These are phyloP conservation scores for Ruellia speciosa DNA, from an alignment of 305 asterid genomes.

Conservation along the genomic window DNA sequence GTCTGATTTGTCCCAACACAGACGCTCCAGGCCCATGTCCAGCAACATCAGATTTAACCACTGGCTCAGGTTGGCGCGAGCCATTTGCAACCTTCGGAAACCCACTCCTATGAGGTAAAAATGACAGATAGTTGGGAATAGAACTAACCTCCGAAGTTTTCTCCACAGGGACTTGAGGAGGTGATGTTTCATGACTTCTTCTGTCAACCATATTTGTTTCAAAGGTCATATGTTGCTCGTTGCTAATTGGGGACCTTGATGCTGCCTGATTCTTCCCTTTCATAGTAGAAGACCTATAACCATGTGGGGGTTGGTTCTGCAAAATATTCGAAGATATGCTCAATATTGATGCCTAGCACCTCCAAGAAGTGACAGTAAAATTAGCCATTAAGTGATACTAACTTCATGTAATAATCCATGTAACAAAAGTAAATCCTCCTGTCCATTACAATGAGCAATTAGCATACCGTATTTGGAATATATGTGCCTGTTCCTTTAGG, in stretches of 20 bases:
- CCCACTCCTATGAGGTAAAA: constrained; percentile 37
- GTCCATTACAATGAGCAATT: constrained; percentile 15
- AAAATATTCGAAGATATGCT: constrained; percentile 12
- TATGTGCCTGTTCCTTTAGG: constrained; percentile 79
- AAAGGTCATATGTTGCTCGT: no score
- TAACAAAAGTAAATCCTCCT: constrained; percentile 1
- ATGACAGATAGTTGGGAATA: constrained; percentile 18
- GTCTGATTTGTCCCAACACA: constrained; percentile 28
- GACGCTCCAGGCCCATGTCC: constrained; percentile 25
- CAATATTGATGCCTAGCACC: constrained; percentile 14
- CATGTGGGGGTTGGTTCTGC: constrained; percentile 45
- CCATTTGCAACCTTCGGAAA: constrained; percentile 25
- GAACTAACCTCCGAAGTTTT: constrained; percentile 20
- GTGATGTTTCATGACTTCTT: constrained; percentile 33
- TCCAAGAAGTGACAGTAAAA: no score
- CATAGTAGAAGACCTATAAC: constrained; percentile 34
- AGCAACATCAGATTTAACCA: constrained; percentile 31
- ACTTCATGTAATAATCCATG: constrained; percentile 1
- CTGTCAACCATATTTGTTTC: constrained; percentile 31
- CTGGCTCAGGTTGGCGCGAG: constrained; percentile 31
- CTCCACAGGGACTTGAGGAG: constrained; percentile 26
- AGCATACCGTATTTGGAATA: constrained; percentile 61
- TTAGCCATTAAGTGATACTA: background rate
- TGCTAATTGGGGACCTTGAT: constrained; percentile 32
- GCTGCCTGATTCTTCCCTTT: constrained; percentile 37